Percentiles rank a stretch among this genome's conserved stretches.
Evolutionary conservation across 768 basidiomycete species (phyloP).

Genomic region (Rhizopogon vinicolor): DNA sequence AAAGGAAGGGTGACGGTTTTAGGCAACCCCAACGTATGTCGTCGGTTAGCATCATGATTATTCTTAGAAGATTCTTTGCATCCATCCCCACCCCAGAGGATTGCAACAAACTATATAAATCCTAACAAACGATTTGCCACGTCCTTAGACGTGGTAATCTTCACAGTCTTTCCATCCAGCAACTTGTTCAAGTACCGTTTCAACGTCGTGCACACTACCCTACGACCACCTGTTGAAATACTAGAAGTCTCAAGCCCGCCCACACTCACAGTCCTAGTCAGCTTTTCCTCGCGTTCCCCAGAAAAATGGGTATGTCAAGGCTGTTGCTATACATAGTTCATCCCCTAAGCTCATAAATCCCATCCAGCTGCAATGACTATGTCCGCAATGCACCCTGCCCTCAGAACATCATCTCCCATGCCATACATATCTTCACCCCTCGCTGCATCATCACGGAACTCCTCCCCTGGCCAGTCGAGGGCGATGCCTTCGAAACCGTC

Average conservation of each 20-base stretch:
- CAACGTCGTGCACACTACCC: slow-evolving; percentile 7
- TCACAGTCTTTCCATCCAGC: slow-evolving; percentile 19
- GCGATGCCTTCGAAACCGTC: slow-evolving; percentile 38
- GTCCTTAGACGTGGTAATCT: slow-evolving; percentile 24
- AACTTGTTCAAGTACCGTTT: neutral
- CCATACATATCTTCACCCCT: slow-evolving; percentile 62
- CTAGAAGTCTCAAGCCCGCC: neutral
- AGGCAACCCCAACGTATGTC: slow-evolving; percentile 26
- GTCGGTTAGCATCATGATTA: neutral
- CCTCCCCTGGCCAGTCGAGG: slow-evolving; percentile 27
- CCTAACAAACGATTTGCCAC: slow-evolving; percentile 19
- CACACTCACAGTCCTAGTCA: neutral
- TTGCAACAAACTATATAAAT: slow-evolving; percentile 21
- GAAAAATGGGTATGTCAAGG: slow-evolving; percentile 34
- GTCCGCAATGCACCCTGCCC: slow-evolving; percentile 26
- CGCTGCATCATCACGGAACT: slow-evolving; percentile 36
- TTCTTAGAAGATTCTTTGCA: slow-evolving; percentile 1
- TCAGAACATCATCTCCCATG: slow-evolving; percentile 23
- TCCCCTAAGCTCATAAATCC: slow-evolving; percentile 3
- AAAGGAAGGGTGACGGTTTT: neutral
- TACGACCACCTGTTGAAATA: neutral
- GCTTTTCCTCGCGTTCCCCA: slow-evolving; percentile 3
- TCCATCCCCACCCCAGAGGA: slow-evolving; percentile 24
- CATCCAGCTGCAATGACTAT: slow-evolving; percentile 39
- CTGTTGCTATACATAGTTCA: neutral